Percentiles rank a stretch among this genome's conserved stretches.
These are phyloP conservation scores for Phytophthora brassicae DNA, from an alignment of 352 stramenopile species.

Conservation along the genomic window DNA sequence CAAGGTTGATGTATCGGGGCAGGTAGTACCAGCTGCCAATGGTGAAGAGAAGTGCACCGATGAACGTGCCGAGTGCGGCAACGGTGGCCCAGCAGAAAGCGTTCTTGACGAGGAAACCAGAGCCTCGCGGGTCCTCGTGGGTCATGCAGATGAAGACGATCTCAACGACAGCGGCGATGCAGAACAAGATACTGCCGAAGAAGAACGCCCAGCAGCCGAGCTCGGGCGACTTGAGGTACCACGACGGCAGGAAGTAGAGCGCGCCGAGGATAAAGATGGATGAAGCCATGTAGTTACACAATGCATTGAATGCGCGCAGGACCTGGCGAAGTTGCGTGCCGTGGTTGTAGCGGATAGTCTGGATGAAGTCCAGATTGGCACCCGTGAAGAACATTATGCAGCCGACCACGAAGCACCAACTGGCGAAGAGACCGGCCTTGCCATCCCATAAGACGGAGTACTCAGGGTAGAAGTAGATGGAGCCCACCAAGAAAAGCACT, in stretches of 20 bases:
- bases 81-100: constrained; percentile 54
- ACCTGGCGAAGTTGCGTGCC: constrained; percentile 51
- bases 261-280: constrained; percentile 76
- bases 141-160: constrained; percentile 67
- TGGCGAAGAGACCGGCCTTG: constrained; percentile 59
- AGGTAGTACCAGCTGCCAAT: constrained; percentile 84
- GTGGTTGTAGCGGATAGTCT: constrained; percentile 62
- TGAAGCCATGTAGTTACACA: constrained; percentile 68
- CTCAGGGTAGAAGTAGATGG: constrained; percentile 82
- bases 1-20: constrained; percentile 62
- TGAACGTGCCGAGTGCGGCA: constrained; percentile 54
- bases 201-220: constrained; percentile 81
- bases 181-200: constrained; percentile 70
- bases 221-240: constrained; percentile 63
- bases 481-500: constrained; percentile 73
- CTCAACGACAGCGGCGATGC: constrained; percentile 56
- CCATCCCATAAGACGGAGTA: constrained; percentile 63
- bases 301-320: constrained; percentile 57
- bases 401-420: constrained; percentile 72
- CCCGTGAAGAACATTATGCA: constrained; percentile 70
- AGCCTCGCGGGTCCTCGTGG: constrained; percentile 47
- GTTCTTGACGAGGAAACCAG: constrained; percentile 59
- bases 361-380: constrained; percentile 74
- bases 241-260: constrained; percentile 78
- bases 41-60: constrained; percentile 74